Evolutionary conservation across 768 basidiomycete species (phyloP).

Genomic region (Rhodotorula kratochvilovae): DNA sequence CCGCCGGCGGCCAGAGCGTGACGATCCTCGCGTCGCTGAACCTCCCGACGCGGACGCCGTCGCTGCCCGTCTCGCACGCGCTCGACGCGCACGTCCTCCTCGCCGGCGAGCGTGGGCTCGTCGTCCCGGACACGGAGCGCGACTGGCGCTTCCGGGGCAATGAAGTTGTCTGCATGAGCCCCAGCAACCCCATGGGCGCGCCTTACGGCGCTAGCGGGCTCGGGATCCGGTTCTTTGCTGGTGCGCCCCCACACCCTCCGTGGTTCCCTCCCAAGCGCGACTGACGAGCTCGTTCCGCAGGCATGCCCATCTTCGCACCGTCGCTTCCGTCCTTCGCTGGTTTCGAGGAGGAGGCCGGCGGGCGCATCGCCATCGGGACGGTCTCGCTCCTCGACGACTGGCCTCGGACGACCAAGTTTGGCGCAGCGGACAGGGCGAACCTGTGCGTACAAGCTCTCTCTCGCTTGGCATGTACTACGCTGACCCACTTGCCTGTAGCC

Average conservation of each 20-base stretch:
- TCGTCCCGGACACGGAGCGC: constrained; percentile 16
- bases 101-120: constrained; percentile 25
- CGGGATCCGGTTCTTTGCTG: constrained; percentile 23
- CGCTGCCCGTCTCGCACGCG: constrained; percentile 5
- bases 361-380: constrained; percentile 25
- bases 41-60: background rate
- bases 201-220: background rate
- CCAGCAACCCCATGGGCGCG: background rate
- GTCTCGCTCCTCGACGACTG: constrained; percentile 17
- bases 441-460: background rate
- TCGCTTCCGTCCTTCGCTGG: constrained; percentile 14
- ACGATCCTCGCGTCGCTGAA: constrained; percentile 16
- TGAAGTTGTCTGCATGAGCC: background rate
- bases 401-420: background rate
- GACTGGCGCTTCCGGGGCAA: constrained; percentile 34
- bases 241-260: background rate
- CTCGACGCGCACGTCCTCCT: constrained; percentile 30
- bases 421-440: constrained; percentile 3
- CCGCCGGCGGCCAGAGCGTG: background rate
- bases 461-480: background rate
- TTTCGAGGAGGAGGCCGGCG: constrained; percentile 25
- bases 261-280: background rate
- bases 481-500: background rate
- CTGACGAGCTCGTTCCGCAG: background rate
- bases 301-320: constrained; percentile 31